Percentiles rank a stretch among this genome's conserved stretches.
Conservation (phyloP, 2,329 filamentous ascomycete species). For the Ceratocystis huliohia region DNA sequence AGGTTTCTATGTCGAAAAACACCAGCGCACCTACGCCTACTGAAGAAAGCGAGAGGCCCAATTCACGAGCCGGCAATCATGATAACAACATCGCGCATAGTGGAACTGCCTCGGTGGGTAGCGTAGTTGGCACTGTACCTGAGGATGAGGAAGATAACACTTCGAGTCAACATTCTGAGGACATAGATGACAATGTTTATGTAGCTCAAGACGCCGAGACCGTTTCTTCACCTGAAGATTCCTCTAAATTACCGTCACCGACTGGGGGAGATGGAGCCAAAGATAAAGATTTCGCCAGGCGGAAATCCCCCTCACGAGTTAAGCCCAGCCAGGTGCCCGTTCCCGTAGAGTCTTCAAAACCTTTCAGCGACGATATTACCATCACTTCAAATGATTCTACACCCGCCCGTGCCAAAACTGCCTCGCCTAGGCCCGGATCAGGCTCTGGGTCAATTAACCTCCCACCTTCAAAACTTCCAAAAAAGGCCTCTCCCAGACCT, state of each 20-base stretch:
- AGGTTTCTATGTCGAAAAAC: conserved; percentile 1
- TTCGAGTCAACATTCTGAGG: neutral
- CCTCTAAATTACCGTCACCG: neutral
- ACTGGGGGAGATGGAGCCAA: conserved; percentile 5
- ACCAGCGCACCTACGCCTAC: neutral
- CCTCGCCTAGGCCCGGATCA: conserved; percentile 15
- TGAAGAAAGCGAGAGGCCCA: conserved; percentile 17
- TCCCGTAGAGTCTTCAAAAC: conserved; percentile 9
- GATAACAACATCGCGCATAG: neutral
- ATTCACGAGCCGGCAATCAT: conserved; percentile 58
- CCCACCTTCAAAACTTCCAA: conserved; percentile 17
- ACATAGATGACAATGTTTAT: conserved; percentile 24
- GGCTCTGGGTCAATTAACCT: conserved; percentile 7
- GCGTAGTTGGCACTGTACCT: conserved; percentile 63
- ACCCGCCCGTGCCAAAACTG: conserved; percentile 7
- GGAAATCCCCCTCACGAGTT: neutral
- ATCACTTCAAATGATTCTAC: neutral
- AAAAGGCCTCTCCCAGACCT: conserved; percentile 18
- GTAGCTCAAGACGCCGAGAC: conserved; percentile 10
- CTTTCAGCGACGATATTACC: neutral
- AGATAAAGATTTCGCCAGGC: neutral
- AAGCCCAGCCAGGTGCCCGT: conserved; percentile 8
- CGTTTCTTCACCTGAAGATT: conserved; percentile 31
- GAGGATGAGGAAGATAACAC: conserved; percentile 55
- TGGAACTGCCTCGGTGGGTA: neutral